Evolutionary conservation across 345 rosid genomes (phyloP).

Genomic region (Salix purpurea): DNA sequence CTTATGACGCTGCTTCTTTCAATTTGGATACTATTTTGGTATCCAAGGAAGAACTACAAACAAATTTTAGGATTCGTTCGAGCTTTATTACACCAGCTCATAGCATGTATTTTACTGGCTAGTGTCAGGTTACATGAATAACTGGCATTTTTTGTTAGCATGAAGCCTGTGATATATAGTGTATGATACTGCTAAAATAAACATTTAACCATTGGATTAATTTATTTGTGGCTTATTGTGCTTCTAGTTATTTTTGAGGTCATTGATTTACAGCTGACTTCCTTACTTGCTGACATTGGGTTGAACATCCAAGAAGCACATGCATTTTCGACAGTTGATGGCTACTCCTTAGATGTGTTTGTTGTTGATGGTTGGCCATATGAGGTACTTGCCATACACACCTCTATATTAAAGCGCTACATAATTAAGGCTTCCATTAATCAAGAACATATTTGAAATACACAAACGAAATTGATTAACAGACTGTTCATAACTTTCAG

Average conservation of each 20-base stretch:
- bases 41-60: conserved; percentile 5
- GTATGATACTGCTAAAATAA: neutral
- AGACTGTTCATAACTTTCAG: conserved; percentile 40
- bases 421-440: neutral
- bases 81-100: neutral
- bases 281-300: conserved; percentile 83
- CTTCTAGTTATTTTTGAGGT: neutral
- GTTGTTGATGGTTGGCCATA: conserved; percentile 99
- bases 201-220: neutral
- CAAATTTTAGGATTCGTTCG: neutral
- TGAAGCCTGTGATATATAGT: neutral
- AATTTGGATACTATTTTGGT: neutral
- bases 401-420: neutral
- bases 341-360: conserved; percentile 93
- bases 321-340: conserved; percentile 88
- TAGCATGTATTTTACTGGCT: neutral
- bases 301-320: conserved; percentile 98
- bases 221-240: neutral
- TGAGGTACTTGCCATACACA: conserved; percentile 51
- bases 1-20: neutral
- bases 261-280: conserved; percentile 64
- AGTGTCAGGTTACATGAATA: neutral
- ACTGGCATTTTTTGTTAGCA: neutral
- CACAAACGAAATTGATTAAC: conserved; percentile 20
- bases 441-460: conserved; percentile 1